Conservation (phyloP, 331 rosid species). For the Acacia concinna region DNA sequence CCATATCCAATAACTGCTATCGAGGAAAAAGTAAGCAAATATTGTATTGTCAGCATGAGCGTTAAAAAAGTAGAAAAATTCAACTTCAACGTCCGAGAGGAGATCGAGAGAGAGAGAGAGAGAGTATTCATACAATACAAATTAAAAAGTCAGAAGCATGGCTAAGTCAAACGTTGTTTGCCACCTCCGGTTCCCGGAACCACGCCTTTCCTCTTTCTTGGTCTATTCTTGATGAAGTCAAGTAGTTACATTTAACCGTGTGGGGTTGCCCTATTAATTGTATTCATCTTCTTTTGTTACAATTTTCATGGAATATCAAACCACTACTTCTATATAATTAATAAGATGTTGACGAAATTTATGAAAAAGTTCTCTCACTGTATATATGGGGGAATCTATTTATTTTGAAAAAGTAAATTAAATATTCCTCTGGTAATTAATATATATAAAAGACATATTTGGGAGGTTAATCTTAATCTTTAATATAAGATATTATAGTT, state of each 20-base stretch:
- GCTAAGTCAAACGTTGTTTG: slow-evolving; percentile 51
- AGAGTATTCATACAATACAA: slow-evolving; percentile 55
- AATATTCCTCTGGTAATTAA: too few relatives aligned
- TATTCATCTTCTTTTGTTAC: neutral
- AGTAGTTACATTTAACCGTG: slow-evolving; percentile 19
- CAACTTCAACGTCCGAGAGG: slow-evolving; percentile 56
- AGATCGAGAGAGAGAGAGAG: slow-evolving; percentile 19
- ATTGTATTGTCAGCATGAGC: neutral
- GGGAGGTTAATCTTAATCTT: too few relatives aligned
- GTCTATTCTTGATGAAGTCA: slow-evolving; percentile 36
- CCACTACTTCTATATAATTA: neutral
- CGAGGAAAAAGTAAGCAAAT: neutral
- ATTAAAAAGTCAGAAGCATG: slow-evolving; percentile 46
- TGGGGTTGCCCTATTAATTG: neutral
- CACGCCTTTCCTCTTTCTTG: slow-evolving; percentile 6
- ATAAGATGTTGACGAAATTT: too few relatives aligned
- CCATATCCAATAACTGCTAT: slow-evolving; percentile 26
- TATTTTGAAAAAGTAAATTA: neutral
- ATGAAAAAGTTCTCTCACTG: neutral
- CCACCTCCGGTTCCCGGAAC: slow-evolving; percentile 39
- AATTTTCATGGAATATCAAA: neutral
- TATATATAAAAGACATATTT: too few relatives aligned
- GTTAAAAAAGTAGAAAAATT: slow-evolving; percentile 44
- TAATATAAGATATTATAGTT: too few relatives aligned
- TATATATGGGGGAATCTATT: neutral